phyloP scores from a whole-genome alignment of 1,139 yeast genomes.

The Debaryomyces robertsiae region DNA sequence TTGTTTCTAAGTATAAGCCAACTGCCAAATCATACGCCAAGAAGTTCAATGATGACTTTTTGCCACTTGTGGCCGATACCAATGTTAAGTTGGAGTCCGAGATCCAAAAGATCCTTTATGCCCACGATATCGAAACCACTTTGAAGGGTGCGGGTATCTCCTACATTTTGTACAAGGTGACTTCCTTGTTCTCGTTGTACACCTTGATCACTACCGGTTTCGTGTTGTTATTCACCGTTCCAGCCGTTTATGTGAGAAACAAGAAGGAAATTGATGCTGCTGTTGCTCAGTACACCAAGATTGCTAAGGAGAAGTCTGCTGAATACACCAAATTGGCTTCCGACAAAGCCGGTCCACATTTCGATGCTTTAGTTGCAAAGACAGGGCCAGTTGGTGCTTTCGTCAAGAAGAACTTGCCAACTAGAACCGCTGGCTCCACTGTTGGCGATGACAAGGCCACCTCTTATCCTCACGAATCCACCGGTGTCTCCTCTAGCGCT shows the following conservation, averaged over 20 bases:
- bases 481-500: constrained; percentile 21
- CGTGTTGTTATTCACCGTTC: constrained; percentile 70
- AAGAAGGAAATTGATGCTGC: constrained; percentile 81
- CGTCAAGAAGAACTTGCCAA: constrained; percentile 60
- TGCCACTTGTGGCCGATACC: constrained; percentile 48
- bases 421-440: constrained; percentile 73
- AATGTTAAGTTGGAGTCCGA: constrained; percentile 48
- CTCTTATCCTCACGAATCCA: constrained; percentile 14
- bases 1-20: constrained; percentile 69
- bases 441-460: constrained; percentile 52
- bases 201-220: constrained; percentile 60
- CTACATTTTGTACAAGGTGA: constrained; percentile 68
- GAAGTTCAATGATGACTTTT: constrained; percentile 40
- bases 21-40: constrained; percentile 39
- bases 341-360: constrained; percentile 54
- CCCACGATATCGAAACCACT: constrained; percentile 68
- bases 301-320: constrained; percentile 57
- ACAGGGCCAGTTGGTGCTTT: constrained; percentile 64
- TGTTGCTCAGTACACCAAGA: constrained; percentile 56
- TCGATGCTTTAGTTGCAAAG: constrained; percentile 51
- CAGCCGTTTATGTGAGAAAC: constrained; percentile 72
- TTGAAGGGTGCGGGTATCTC: constrained; percentile 70
- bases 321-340: constrained; percentile 55
- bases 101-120: constrained; percentile 62
- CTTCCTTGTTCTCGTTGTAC: constrained; percentile 77